Percentiles rank a stretch among this genome's conserved stretches.
Conservation (phyloP, 2,329 filamentous ascomycete species). For the Ilyonectria mors-panacis region DNA sequence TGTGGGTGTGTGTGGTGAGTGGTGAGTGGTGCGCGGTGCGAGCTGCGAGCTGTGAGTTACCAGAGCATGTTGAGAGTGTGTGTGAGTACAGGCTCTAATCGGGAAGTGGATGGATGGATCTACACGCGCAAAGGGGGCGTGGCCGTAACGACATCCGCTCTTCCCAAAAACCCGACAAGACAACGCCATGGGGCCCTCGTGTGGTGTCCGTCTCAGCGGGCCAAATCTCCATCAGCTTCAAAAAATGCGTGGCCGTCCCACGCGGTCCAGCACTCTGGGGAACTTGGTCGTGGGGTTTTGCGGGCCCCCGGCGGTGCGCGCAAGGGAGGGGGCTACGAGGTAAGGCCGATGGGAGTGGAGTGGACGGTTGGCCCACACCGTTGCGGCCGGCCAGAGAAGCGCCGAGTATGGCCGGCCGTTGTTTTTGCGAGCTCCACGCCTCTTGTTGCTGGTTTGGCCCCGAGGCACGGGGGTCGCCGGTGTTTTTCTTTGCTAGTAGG, state of each 20-base stretch:
- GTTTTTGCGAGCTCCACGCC: slow-evolving; percentile 18
- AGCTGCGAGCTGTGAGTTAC: too few species aligned
- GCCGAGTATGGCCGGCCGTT: slow-evolving; percentile 55
- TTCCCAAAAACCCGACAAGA: not conserved
- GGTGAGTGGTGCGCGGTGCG: not conserved
- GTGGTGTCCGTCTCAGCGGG: slow-evolving; percentile 28
- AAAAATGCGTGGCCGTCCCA: slow-evolving; percentile 35
- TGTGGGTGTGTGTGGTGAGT: not conserved
- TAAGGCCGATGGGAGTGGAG: slow-evolving; percentile 50
- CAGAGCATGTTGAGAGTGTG: too few species aligned
- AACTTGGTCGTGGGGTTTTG: slow-evolving; percentile 44
- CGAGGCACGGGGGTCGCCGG: slow-evolving; percentile 28
- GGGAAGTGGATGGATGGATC: too few species aligned
- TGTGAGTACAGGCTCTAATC: too few species aligned
- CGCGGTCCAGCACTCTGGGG: slow-evolving; percentile 48
- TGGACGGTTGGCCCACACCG: slow-evolving; percentile 44
- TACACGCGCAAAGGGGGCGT: too few species aligned
- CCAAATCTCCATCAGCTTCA: not conserved
- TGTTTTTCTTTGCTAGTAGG: slow-evolving; percentile 19
- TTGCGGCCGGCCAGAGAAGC: slow-evolving; percentile 49
- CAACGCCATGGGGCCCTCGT: slow-evolving; percentile 2
- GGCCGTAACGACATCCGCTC: too few species aligned
- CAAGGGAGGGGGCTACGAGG: slow-evolving; percentile 49
- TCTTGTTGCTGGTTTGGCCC: slow-evolving; percentile 14
- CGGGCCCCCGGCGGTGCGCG: slow-evolving; percentile 30